Base-by-base conservation (phyloP, 306 rosid genomes). In the Argentina anserina region DNA sequence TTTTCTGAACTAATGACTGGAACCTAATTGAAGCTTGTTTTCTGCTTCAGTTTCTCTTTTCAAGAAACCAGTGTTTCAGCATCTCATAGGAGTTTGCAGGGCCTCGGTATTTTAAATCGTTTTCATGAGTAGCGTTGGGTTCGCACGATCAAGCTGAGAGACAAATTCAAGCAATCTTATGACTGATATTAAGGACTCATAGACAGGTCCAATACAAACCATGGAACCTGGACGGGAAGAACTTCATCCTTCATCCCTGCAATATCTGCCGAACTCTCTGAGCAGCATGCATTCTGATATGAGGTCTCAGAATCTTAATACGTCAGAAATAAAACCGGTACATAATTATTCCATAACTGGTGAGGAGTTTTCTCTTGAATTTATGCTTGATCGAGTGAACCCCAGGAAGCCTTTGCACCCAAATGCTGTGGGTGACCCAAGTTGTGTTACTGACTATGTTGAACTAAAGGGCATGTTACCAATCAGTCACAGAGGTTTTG, bases 271-370 rank as follows among this genome's bases (percentile, higher is more conserved):
- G 56, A 90, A 86, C 68, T 76, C 82, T 75, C 69, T 68, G 75
- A 76, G 84, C 64, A 75, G 80, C 63, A 59, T 64, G 77, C 84
- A 75, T 75, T 15, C 74, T 73, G 77, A 75, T 71, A 64, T 79
- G 69, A 85, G 90, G 73, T 56, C 82, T 21, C 67, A 74, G 46
- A 81, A 81, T 71, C 82, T 59, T 7, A 82, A 74, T 75, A 62
- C 52, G 36, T 71, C 90, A 60, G 93, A 83, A 72, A 81, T 86
- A 69, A 92, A 80, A 77, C 90, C 96, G 52, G 92, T 86, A 62
- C 96, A 50, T 80, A 89, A 92, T 84, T 89, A 75, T 76, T 92
- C 97, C 67, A 89, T 89, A 76, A 92, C 96, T 1, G 97, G 97
- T 49, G 96, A 92, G 87, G 97, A 92, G 79, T 92, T 92, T 65